Evolutionary conservation across 495 filamentous ascomycete genomes (phyloP).

Genomic region (Daldinia bambusicola): DNA sequence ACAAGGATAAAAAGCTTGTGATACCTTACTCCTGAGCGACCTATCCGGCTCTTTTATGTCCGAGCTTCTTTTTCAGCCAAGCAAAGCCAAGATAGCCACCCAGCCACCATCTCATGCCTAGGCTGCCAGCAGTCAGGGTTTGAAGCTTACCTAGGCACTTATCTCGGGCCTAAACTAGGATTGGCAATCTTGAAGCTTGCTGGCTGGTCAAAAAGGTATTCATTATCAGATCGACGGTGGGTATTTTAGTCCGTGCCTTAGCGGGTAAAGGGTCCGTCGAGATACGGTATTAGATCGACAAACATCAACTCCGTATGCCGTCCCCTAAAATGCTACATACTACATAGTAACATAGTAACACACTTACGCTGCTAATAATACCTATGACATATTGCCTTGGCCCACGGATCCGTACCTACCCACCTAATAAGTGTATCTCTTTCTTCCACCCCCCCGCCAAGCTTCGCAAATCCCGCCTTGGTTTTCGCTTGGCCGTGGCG

Average conservation of each 20-base stretch:
- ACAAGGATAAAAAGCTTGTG: conserved; percentile 33
- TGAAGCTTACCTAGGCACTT: background rate
- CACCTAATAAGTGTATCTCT: background rate
- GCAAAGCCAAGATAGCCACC: conserved; percentile 10
- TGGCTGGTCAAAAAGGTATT: conserved; percentile 2
- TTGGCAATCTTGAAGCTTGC: background rate
- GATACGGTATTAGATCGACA: conserved; percentile 29
- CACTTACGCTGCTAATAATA: conserved; percentile 19
- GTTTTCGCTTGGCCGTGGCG: conserved; percentile 30
- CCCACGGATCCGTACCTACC: background rate
- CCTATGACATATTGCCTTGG: conserved; percentile 31
- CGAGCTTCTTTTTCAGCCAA: background rate
- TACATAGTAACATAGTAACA: background rate
- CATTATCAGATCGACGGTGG: conserved; percentile 39
- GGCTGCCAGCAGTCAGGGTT: background rate
- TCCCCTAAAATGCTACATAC: conserved; percentile 14
- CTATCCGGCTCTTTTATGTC: background rate
- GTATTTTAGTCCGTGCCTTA: conserved; percentile 12
- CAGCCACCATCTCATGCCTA: conserved; percentile 10
- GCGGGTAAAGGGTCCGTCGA: conserved; percentile 36
- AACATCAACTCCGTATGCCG: conserved; percentile 19
- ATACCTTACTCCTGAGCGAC: conserved; percentile 10
- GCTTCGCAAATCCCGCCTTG: conserved; percentile 28
- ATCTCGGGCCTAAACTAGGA: conserved; percentile 13
- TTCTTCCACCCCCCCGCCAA: conserved; percentile 10